These are phyloP conservation scores for Roridomyces roridus DNA, from an alignment of 768 basidiomycete genomes.

Conservation along the genomic window DNA sequence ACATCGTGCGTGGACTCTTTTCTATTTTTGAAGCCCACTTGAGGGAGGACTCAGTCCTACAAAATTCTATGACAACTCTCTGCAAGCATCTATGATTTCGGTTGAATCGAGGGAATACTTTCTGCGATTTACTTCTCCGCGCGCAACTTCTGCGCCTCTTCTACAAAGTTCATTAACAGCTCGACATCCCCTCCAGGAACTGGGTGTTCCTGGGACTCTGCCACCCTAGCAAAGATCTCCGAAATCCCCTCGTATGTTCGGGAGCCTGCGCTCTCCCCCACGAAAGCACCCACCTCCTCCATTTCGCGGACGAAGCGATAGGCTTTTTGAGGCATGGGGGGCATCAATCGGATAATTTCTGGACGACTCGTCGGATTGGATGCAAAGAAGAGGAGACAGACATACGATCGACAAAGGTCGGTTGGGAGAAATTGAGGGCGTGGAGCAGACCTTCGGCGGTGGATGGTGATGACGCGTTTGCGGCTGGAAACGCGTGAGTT, in stretches of 20 bases:
- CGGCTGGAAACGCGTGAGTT: constrained; percentile 36
- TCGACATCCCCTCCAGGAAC: constrained; percentile 34
- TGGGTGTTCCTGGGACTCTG: constrained; percentile 34
- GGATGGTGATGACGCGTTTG: constrained; percentile 55
- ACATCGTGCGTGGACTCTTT: no score
- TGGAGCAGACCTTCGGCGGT: constrained; percentile 53
- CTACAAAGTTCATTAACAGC: constrained; percentile 40
- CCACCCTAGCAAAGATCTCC: constrained; percentile 41
- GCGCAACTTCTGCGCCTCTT: constrained; percentile 34
- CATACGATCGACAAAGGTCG: constrained; percentile 36
- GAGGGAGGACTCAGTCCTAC: no score
- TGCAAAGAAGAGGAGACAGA: neutral
- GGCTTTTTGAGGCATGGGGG: constrained; percentile 49
- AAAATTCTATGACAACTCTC: no score
- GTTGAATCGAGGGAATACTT: no score
- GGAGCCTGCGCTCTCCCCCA: constrained; percentile 33
- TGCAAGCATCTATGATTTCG: no score
- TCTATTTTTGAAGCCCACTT: no score
- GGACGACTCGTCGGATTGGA: neutral
- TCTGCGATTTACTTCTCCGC: no score
- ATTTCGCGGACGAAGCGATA: constrained; percentile 58
- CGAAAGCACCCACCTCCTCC: constrained; percentile 55
- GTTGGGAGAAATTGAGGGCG: constrained; percentile 45
- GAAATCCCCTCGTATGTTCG: constrained; percentile 45
- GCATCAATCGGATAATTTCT: constrained; percentile 35